phyloP scores from a whole-genome alignment of 768 basidiomycete genomes.

The Cytidiella melzeri region DNA sequence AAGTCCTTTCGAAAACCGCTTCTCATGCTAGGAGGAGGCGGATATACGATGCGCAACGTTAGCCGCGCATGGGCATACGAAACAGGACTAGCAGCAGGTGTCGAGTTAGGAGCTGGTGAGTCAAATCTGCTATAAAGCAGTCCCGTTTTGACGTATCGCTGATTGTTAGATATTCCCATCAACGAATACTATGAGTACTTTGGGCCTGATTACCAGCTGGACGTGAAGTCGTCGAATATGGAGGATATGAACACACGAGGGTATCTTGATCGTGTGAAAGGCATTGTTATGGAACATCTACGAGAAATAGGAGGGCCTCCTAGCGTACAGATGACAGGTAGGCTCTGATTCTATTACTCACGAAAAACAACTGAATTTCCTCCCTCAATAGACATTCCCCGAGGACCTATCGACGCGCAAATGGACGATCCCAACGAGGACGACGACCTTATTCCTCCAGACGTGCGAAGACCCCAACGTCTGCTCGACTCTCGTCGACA shows the following conservation, averaged over 20 bases:
- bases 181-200: constrained; percentile 99
- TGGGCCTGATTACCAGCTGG: constrained; percentile 93
- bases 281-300: constrained; percentile 88
- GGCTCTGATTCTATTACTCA: constrained; percentile 13
- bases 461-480: constrained; percentile 70
- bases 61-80: constrained; percentile 97
- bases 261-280: constrained; percentile 90
- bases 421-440: constrained; percentile 78
- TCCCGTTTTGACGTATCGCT: no score
- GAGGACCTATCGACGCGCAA: constrained; percentile 77
- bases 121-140: no score
- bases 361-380: neutral
- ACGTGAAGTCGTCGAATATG: constrained; percentile 91
- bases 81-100: constrained; percentile 96
- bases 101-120: constrained; percentile 81
- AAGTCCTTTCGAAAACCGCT: constrained; percentile 94
- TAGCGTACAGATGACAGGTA: constrained; percentile 87
- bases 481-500: constrained; percentile 79
- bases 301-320: constrained; percentile 84
- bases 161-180: constrained; percentile 94
- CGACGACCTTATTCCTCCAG: constrained; percentile 73
- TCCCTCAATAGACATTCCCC: constrained; percentile 62
- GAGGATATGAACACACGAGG: constrained; percentile 92
- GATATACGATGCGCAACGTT: constrained; percentile 98
- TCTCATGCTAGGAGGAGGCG: constrained; percentile 93